A percentile compares a stretch with the other conserved stretches of the same genome.
Conservation (phyloP, 768 basidiomycete genomes). For the Strobilomyces confusus region DNA sequence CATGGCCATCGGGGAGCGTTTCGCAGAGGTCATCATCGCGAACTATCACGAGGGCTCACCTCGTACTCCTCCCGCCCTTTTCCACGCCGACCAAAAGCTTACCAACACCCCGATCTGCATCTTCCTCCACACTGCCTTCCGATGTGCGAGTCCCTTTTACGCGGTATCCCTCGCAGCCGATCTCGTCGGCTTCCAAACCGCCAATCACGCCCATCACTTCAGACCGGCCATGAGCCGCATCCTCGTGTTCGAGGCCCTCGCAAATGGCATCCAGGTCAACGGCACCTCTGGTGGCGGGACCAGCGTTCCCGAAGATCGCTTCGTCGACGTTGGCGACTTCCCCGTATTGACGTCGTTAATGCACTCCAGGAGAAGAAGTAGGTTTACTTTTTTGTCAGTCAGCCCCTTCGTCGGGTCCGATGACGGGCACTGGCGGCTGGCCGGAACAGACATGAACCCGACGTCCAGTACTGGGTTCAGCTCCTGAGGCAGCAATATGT, state of each 20-base stretch:
- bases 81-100: conserved; percentile 59
- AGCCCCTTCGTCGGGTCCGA: not conserved
- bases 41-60: conserved; percentile 81
- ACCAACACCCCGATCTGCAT: conserved; percentile 55
- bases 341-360: conserved; percentile 80
- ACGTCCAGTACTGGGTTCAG: conserved; percentile 80
- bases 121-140: conserved; percentile 97
- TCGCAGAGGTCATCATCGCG: conserved; percentile 78
- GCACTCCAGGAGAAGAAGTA: conserved; percentile 65
- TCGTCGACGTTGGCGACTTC: conserved; percentile 85
- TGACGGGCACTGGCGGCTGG: conserved; percentile 10
- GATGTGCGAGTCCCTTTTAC: conserved; percentile 69
- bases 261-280: conserved; percentile 73
- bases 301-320: conserved; percentile 39
- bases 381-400: conserved; percentile 18
- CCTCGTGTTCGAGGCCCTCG: conserved; percentile 73
- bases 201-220: conserved; percentile 80
- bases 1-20: conserved; percentile 83
- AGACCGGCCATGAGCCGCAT: conserved; percentile 81
- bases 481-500: conserved; percentile 76
- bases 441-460: conserved; percentile 54
- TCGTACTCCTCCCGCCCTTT: conserved; percentile 49
- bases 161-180: conserved; percentile 92
- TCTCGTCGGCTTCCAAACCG: conserved; percentile 89
- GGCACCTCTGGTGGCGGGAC: conserved; percentile 10